Evolutionary conservation across 208 protist species (phyloP).

Genomic region (Acanthamoeba pearcei): DNA sequence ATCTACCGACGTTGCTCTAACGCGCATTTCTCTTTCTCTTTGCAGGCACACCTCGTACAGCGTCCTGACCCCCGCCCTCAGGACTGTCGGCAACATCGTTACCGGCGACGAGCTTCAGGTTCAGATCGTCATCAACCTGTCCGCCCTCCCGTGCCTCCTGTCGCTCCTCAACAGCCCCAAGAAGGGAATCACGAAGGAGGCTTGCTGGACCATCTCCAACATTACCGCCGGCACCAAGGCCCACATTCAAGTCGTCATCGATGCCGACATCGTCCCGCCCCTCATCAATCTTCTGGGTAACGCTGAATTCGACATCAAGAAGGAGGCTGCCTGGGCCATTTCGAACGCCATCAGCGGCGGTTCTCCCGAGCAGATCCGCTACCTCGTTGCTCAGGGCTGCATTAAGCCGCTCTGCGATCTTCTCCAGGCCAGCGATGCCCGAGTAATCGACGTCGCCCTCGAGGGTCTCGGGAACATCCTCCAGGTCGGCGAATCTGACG

Average conservation of each 20-base stretch:
- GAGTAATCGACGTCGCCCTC: conserved; percentile 95
- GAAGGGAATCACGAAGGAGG: conserved; percentile 97
- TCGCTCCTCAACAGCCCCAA: conserved; percentile 92
- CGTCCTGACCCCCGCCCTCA: conserved; percentile 96
- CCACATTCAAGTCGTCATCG: conserved; percentile 95
- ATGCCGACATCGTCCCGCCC: conserved; percentile 93
- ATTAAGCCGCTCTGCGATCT: conserved; percentile 94
- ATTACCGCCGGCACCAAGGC: conserved; percentile 97
- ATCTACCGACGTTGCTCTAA: neutral
- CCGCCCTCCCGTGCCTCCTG: conserved; percentile 90
- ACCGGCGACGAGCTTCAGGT: conserved; percentile 98
- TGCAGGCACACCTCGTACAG: conserved; percentile 81
- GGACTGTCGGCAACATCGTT: conserved; percentile 99
- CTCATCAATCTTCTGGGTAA: conserved; percentile 94
- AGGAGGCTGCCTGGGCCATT: conserved; percentile 99
- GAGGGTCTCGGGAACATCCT: conserved; percentile 98
- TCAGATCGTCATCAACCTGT: conserved; percentile 94
- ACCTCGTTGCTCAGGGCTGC: conserved; percentile 93
- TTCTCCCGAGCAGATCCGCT: conserved; percentile 92
- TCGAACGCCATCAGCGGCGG: conserved; percentile 97
- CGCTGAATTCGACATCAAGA: conserved; percentile 96
- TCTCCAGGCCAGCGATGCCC: conserved; percentile 91
- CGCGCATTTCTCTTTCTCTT: neutral
- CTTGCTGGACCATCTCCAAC: conserved; percentile 99
- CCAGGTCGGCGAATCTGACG: conserved; percentile 79